These are phyloP conservation scores for Citrullus mucosospermus DNA, from an alignment of 306 rosid genomes.

Conservation along the genomic window DNA sequence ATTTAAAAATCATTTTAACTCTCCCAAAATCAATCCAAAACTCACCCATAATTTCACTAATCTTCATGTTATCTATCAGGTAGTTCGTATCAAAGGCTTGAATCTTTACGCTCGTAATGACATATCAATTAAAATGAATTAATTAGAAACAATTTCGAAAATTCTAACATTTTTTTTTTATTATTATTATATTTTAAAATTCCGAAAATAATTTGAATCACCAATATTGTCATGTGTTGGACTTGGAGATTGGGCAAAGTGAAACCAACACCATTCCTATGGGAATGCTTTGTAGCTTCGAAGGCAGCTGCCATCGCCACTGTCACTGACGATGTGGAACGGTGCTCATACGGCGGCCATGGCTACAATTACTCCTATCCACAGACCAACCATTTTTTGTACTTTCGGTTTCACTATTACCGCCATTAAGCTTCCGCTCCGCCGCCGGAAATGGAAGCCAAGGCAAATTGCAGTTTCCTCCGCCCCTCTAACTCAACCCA, in stretches of 20 bases:
- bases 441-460: neutral
- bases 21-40: too few relatives aligned
- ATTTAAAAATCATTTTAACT: too few relatives aligned
- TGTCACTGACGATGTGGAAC: neutral
- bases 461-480: conserved; percentile 3
- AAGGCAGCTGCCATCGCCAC: neutral
- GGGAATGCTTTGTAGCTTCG: neutral
- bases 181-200: too few relatives aligned
- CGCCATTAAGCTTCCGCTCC: neutral
- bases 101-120: too few relatives aligned
- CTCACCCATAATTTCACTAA: too few relatives aligned
- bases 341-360: neutral
- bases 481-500: neutral
- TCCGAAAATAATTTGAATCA: too few relatives aligned
- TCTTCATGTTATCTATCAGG: too few relatives aligned
- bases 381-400: neutral
- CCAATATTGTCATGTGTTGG: too few relatives aligned
- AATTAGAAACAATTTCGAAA: too few relatives aligned
- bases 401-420: neutral
- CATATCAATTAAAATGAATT: too few relatives aligned
- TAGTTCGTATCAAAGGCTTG: too few relatives aligned
- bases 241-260: neutral
- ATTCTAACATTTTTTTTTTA: too few relatives aligned
- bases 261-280: neutral
- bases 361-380: neutral